Evolutionary conservation across 768 basidiomycete genomes (phyloP).

Genomic region (Tylopilus rubrobrunneus): DNA sequence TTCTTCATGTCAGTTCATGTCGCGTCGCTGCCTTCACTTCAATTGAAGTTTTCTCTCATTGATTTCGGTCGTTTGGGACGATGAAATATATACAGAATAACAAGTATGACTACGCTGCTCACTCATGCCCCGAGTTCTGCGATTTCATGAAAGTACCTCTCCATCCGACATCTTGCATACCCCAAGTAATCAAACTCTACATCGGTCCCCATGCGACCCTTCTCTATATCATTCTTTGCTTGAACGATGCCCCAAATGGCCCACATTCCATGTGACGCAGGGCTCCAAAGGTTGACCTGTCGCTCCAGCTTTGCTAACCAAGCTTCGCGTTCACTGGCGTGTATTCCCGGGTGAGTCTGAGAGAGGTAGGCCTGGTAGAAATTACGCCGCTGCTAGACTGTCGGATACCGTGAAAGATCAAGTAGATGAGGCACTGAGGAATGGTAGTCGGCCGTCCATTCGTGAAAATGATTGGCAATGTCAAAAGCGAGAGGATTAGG

Average conservation of each 20-base stretch:
- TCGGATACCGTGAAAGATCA: constrained; percentile 65
- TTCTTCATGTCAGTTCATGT: constrained; percentile 36
- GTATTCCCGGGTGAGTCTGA: constrained; percentile 35
- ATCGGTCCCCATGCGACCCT: constrained; percentile 39
- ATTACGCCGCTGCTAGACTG: constrained; percentile 63
- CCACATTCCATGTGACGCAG: constrained; percentile 90
- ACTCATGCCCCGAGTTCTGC: constrained; percentile 38
- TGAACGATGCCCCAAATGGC: constrained; percentile 93
- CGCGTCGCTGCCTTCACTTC: constrained; percentile 43
- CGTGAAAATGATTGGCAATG: constrained; percentile 95
- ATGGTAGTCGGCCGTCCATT: constrained; percentile 95
- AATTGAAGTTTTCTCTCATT: constrained; percentile 34
- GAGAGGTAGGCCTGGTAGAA: constrained; percentile 84
- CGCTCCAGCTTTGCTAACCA: constrained; percentile 61
- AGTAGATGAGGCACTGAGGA: constrained; percentile 64
- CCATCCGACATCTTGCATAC: constrained; percentile 71
- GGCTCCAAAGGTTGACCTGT: constrained; percentile 85
- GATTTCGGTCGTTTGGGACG: neutral
- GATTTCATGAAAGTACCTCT: constrained; percentile 57
- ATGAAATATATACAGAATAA: neutral
- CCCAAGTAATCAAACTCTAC: constrained; percentile 89
- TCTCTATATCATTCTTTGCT: constrained; percentile 70
- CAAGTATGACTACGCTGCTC: neutral
- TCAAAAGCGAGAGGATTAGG: constrained; percentile 93
- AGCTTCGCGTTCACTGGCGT: constrained; percentile 34